phyloP scores from a whole-genome alignment of 768 basidiomycete species.

The Leccinum subgranulosum region DNA sequence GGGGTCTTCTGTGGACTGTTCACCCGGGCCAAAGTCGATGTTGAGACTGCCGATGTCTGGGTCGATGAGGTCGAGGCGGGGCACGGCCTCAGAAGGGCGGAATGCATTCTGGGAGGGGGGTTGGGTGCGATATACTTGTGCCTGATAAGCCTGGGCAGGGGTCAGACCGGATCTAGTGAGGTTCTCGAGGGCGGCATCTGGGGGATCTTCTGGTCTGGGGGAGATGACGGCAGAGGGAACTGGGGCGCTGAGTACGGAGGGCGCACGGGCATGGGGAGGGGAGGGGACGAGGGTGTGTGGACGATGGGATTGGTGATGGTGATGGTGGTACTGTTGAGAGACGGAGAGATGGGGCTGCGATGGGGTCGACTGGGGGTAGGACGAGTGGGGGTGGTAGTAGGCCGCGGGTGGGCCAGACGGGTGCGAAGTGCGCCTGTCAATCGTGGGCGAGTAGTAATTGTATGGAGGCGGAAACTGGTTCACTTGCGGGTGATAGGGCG shows the following conservation, averaged over 20 bases:
- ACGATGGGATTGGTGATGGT: conserved; percentile 23
- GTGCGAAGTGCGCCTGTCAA: conserved; percentile 50
- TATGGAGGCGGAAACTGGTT: conserved; percentile 36
- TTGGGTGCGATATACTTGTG: conserved; percentile 59
- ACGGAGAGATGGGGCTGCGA: conserved; percentile 18
- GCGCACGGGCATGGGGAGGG: conserved; percentile 41
- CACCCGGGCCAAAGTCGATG: conserved; percentile 47
- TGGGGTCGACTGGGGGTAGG: conserved; percentile 37
- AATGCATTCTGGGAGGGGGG: conserved; percentile 34
- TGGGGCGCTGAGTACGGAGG: conserved; percentile 48
- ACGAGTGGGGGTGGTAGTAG: conserved; percentile 20
- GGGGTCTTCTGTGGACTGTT: conserved; percentile 36
- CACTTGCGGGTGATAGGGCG: conserved; percentile 21
- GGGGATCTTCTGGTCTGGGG: conserved; percentile 48
- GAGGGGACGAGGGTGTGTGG: conserved; percentile 37
- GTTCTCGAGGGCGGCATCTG: conserved; percentile 44
- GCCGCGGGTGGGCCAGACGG: conserved; percentile 36
- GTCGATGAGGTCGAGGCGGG: conserved; percentile 47
- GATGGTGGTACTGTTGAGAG: conserved; percentile 1
- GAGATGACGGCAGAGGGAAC: conserved; percentile 42
- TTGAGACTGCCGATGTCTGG: conserved; percentile 56
- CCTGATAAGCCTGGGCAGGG: conserved; percentile 79
- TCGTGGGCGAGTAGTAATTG: conserved; percentile 36
- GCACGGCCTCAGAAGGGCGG: conserved; percentile 28
- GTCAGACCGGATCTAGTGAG: conserved; percentile 55